Base-by-base conservation (phyloP, 2,329 filamentous ascomycete species). In the Neofusicoccum cordaticola region DNA sequence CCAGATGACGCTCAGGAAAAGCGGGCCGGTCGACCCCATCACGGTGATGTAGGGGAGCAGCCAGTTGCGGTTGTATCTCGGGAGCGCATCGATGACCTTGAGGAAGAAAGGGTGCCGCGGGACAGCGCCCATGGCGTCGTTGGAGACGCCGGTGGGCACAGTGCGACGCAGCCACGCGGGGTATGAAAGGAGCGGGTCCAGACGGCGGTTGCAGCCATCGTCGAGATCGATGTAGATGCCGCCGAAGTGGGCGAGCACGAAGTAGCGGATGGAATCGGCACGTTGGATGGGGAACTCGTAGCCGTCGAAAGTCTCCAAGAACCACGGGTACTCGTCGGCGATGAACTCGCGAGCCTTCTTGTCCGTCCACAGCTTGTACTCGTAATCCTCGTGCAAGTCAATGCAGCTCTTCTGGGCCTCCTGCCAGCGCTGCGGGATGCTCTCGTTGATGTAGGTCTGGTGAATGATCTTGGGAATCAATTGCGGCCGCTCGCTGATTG, bases 211-310 rank as follows among this genome's bases (percentile, higher is more conserved):
- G 80, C 89, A 92, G 69, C 89, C 89, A 75, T 88, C 88, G 75
- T 95, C 91, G 53, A 94, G 79, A 72, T 95, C 91, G 69, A 94
- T 87, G 76, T 94, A 94, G 64, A 92, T 88, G 45, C 91, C 91
- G 63, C 91, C 91, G 73, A 86, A 93, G 76, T 91, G 86, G 62
- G 88, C 84, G 37, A 95, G 82, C 19, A 93, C 83, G 73, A 94
- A 93, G 79, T 94, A 94, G 58, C 91, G 85, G 70, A 94, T 90
- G 4, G 90, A 83, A 72, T 94, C 91, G 64, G 90, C 89, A 66
- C 90, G 86, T 78, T 93, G 89, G 68, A 94, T 92, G 12, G 88
- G 87, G 75, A 89, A 91, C 37, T 81, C 83, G 78, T 93, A 94
- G 71, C 83, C 83, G 72, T 91, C 87, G 72, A 90, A 95, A 0